Base-by-base conservation (phyloP, 441 rosid genomes). In the Adansonia grandidieri region DNA sequence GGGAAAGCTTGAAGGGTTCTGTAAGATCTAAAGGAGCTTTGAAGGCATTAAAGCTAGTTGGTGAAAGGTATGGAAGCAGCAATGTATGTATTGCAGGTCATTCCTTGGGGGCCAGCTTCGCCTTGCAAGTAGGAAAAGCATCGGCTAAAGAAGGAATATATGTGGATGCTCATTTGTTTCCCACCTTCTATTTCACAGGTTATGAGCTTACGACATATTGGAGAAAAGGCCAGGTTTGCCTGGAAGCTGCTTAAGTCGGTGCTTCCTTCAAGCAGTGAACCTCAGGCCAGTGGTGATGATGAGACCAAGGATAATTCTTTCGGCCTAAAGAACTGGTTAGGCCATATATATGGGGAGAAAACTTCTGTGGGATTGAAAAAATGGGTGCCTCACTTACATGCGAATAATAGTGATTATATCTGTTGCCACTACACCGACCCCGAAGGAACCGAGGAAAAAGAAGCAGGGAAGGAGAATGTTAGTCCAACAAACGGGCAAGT, bases 1-100 rank as follows among this genome's bases (percentile, higher is more conserved):
- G 97, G 98, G 99, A 96, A 81, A 96, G 95, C 69, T 89, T 96
- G 77, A 93, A 88, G 86, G 99, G 99, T 54, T 96, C 98, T 3
- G 90, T 91, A 22, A 90, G 98, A 87, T 96, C 91, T 75, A 85
- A 85, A 11, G 89, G 88, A 6, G 96, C 96, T 47, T 60, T 91
- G 0, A 91, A 87, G 24, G 91, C 94, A 3, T 66, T 94, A 72
- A 88, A 82, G 74, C 82, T 87, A n/a, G 89, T 90, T 9, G 91
- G 92, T 3, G 86, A 82, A 78, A 89, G 86, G 77, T 89, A 88
- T 15, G 97, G 98, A 53, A 93, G 98, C 84, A 80, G 78, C 82
- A 90, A 93, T 57, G 96, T 92, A 0, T 96, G 95, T 79, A 71
- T 93, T 5, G 92, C 97, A 2, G 97, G 98, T 53, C 98, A 95